phyloP scores from a whole-genome alignment of 2,329 filamentous ascomycete species.

The Hymenoscyphus fructigenus region DNA sequence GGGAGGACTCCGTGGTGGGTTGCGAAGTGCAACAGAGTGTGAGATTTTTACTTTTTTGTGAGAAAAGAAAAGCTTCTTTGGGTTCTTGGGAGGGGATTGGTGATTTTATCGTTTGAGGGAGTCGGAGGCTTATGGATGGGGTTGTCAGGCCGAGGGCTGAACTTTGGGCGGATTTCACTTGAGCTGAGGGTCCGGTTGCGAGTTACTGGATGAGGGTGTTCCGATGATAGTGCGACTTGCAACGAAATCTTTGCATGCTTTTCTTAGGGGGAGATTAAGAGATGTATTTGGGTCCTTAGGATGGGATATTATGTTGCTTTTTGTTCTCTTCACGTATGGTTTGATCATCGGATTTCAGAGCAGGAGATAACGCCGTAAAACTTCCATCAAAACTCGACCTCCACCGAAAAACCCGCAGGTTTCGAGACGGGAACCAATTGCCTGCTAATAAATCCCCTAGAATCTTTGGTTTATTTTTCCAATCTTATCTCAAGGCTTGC shows the following conservation, averaged over 20 bases:
- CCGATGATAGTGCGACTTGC: conserved; percentile 9
- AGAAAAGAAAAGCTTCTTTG: neutral
- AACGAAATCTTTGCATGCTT: conserved; percentile 4
- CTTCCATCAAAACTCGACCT: too few relatives aligned
- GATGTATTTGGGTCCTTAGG: neutral
- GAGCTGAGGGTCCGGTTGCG: neutral
- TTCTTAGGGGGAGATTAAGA: neutral
- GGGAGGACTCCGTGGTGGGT: neutral
- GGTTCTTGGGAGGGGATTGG: neutral
- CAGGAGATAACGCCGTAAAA: too few relatives aligned
- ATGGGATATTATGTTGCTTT: neutral
- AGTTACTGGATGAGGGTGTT: conserved; percentile 9
- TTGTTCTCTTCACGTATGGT: neutral
- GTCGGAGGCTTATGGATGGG: neutral
- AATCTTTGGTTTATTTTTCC: too few relatives aligned
- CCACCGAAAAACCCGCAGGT: too few relatives aligned
- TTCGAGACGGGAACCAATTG: too few relatives aligned
- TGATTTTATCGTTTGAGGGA: neutral
- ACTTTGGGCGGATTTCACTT: neutral
- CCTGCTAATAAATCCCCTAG: too few relatives aligned
- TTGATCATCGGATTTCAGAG: too few relatives aligned
- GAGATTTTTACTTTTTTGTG: neutral
- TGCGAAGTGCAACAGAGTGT: conserved; percentile 1
- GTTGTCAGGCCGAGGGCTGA: neutral
- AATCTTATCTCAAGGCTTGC: too few relatives aligned